phyloP scores from a whole-genome alignment of 2,329 filamentous ascomycete species.

The Aspergillus vadensis region DNA sequence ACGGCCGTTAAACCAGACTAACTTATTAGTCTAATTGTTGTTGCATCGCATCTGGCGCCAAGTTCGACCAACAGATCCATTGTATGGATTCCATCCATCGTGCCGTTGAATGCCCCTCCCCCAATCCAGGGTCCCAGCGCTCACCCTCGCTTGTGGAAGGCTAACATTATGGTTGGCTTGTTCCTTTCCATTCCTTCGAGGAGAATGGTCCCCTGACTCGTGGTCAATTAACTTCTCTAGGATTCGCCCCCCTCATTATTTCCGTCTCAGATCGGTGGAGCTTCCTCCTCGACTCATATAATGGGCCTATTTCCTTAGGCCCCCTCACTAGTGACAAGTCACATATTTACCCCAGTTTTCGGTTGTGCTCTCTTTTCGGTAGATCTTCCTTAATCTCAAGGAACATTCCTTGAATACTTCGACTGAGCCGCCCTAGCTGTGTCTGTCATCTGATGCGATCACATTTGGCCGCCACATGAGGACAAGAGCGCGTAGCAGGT shows the following conservation, averaged over 20 bases:
- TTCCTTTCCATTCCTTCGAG: neutral
- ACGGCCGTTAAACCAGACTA: neutral
- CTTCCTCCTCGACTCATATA: neutral
- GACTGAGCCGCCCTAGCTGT: neutral
- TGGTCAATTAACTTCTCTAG: neutral
- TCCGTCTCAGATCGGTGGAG: neutral
- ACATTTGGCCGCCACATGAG: slow-evolving; percentile 17
- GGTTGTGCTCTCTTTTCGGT: neutral
- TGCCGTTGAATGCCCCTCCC: neutral
- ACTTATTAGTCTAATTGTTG: neutral
- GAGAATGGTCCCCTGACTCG: neutral
- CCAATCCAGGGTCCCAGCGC: neutral
- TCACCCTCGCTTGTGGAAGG: neutral
- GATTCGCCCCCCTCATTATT: neutral
- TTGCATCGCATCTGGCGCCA: too few relatives aligned
- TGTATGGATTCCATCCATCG: neutral
- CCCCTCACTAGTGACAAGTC: neutral
- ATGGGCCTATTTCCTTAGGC: neutral
- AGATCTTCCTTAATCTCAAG: neutral
- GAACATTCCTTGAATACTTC: neutral
- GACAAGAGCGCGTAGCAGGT: neutral
- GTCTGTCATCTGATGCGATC: slow-evolving; percentile 28
- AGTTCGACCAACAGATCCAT: neutral
- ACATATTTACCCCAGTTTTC: neutral
- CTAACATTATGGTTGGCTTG: neutral